Conservation (phyloP, 2,329 filamentous ascomycete species). For the Penicillium frequentans region DNA sequence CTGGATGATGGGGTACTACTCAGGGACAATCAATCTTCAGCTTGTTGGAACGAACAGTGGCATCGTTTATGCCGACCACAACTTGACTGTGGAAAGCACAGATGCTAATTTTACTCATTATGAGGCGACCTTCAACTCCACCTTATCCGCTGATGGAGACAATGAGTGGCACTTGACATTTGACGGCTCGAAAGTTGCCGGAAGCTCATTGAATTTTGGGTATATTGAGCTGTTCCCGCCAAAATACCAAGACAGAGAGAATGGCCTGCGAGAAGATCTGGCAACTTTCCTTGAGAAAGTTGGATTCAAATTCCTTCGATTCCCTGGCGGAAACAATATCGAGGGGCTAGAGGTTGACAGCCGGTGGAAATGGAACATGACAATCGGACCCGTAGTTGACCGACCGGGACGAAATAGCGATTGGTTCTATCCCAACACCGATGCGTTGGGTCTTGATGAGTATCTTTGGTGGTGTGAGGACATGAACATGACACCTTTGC, state of each 20-base stretch:
- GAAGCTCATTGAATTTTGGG: constrained; percentile 25
- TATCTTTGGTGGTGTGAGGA: constrained; percentile 64
- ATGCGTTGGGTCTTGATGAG: constrained; percentile 61
- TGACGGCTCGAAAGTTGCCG: constrained; percentile 22
- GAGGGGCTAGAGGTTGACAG: constrained; percentile 30
- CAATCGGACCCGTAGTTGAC: constrained; percentile 41
- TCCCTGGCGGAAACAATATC: constrained; percentile 66
- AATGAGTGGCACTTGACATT: constrained; percentile 33
- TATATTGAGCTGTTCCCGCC: constrained; percentile 29
- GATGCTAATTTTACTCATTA: constrained; percentile 19
- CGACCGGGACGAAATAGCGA: constrained; percentile 56
- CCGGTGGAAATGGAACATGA: constrained; percentile 45
- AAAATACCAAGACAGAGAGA: constrained; percentile 36
- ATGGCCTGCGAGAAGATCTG: constrained; percentile 59
- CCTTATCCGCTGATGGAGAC: constrained; percentile 19
- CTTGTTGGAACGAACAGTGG: constrained; percentile 26
- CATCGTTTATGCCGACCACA: constrained; percentile 26
- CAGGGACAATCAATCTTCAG: constrained; percentile 24
- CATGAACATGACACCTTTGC: constrained; percentile 56
- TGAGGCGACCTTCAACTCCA: constrained; percentile 25
- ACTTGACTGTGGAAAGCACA: constrained; percentile 26
- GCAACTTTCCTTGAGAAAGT: constrained; percentile 54
- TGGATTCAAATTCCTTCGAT: constrained; percentile 60
- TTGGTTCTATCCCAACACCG: constrained; percentile 63
- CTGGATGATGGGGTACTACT: constrained; percentile 34